phyloP scores from a whole-genome alignment of 768 basidiomycete genomes.

The Leccinum uliginosum region DNA sequence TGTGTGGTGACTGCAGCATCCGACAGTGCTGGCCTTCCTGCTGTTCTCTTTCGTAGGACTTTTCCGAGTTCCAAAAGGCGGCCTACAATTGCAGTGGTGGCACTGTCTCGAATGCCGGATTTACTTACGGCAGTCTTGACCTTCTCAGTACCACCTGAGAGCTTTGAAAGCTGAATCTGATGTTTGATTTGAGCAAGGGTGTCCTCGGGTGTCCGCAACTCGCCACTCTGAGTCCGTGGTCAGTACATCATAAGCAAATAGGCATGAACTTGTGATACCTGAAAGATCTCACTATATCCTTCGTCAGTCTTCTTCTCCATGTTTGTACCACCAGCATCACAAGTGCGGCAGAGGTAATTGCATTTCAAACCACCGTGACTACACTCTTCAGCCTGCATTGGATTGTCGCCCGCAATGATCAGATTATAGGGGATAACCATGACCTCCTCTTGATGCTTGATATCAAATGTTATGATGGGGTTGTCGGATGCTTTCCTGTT shows the following conservation, averaged over 20 bases:
- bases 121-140: slow-evolving; percentile 25
- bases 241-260: too few species aligned
- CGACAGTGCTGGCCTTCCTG: not conserved
- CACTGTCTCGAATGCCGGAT: slow-evolving; percentile 32
- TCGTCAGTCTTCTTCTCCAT: slow-evolving; percentile 21
- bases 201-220: slow-evolving; percentile 6
- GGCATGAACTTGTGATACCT: not conserved
- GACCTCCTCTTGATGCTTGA: slow-evolving; percentile 19
- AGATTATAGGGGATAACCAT: slow-evolving; percentile 21
- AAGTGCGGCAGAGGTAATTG: slow-evolving; percentile 33
- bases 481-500: slow-evolving; percentile 5
- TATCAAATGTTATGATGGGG: slow-evolving; percentile 20
- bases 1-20: not conserved
- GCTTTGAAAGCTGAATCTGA: slow-evolving; percentile 6
- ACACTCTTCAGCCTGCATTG: slow-evolving; percentile 35
- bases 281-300: slow-evolving; percentile 24
- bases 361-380: slow-evolving; percentile 30
- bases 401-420: slow-evolving; percentile 30
- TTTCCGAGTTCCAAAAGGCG: slow-evolving; percentile 30
- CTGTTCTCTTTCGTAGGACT: not conserved
- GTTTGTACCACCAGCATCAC: slow-evolving; percentile 28
- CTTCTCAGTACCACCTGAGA: slow-evolving; percentile 9
- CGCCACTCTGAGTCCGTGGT: not conserved
- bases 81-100: slow-evolving; percentile 29
- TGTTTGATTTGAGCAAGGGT: not conserved